phyloP scores from a whole-genome alignment of 2,329 filamentous ascomycete genomes.

The Orbilia oligospora region DNA sequence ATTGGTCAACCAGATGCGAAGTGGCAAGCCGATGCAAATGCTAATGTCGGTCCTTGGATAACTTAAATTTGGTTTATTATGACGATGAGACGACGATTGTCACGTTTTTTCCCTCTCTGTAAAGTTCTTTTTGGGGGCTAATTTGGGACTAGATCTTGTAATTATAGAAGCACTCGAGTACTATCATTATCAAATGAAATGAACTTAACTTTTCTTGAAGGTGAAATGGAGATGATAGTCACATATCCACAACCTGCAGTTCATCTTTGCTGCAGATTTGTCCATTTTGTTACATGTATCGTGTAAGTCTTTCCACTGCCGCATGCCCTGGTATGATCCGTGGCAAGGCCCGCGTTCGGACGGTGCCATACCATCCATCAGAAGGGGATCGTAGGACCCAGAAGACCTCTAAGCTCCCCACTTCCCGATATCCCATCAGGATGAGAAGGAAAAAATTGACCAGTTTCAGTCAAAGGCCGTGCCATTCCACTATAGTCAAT shows the following conservation, averaged over 20 bases:
- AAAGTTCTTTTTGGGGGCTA: background rate
- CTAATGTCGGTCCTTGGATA: slow-evolving; percentile 27
- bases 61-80: background rate
- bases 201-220: too few species aligned
- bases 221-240: background rate
- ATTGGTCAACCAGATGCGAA: slow-evolving; percentile 54
- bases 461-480: slow-evolving; percentile 46
- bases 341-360: slow-evolving; percentile 36
- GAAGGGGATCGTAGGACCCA: background rate
- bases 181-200: slow-evolving; percentile 5
- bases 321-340: slow-evolving; percentile 25
- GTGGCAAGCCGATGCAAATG: slow-evolving; percentile 19
- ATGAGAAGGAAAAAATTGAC: slow-evolving; percentile 18
- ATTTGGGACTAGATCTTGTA: background rate
- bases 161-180: background rate
- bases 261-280: slow-evolving; percentile 2
- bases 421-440: slow-evolving; percentile 52
- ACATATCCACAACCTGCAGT: slow-evolving; percentile 1
- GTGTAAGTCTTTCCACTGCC: too few species aligned
- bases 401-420: slow-evolving; percentile 25
- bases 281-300: background rate
- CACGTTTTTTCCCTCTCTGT: background rate
- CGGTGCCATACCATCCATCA: slow-evolving; percentile 22
- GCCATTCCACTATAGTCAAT: slow-evolving; percentile 42
- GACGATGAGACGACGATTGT: slow-evolving; percentile 35